A percentile compares a stretch with the other conserved stretches of the same genome.
Evolutionary conservation across 257 asterid genomes (phyloP).

Genomic region (Catharanthus roseus): DNA sequence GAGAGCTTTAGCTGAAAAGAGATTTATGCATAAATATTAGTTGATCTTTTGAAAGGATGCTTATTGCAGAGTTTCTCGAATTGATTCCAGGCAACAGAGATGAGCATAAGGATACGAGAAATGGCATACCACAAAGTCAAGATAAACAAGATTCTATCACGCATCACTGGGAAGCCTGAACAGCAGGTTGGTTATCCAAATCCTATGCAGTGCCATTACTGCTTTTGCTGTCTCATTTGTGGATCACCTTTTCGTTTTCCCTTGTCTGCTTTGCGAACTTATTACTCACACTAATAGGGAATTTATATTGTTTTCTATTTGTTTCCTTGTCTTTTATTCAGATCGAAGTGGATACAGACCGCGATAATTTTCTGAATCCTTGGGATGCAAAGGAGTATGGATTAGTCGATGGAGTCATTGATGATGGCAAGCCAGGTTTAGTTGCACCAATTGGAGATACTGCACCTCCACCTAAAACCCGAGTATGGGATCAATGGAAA

Average conservation of each 20-base stretch:
- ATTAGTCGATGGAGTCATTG: constrained; percentile 74
- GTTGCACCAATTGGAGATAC: constrained; percentile 73
- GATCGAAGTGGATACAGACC: constrained; percentile 76
- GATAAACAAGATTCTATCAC: constrained; percentile 81
- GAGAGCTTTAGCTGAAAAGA: background rate
- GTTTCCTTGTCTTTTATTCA: constrained; percentile 21
- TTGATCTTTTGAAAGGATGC: background rate
- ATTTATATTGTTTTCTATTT: background rate
- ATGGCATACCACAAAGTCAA: constrained; percentile 71
- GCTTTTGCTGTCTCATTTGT: background rate
- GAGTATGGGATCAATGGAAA: constrained; percentile 63
- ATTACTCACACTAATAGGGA: background rate
- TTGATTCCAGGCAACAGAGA: constrained; percentile 63
- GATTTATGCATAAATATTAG: background rate
- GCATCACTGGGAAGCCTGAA: constrained; percentile 81
- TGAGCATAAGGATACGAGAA: constrained; percentile 80
- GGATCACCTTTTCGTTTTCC: background rate
- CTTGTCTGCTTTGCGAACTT: background rate
- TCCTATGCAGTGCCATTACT: background rate
- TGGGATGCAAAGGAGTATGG: constrained; percentile 98
- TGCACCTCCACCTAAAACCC: constrained; percentile 70
- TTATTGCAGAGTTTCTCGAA: constrained; percentile 3
- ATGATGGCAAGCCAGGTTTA: constrained; percentile 91
- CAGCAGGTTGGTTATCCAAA: constrained; percentile 42
- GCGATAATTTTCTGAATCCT: constrained; percentile 80